Conservation (phyloP, 768 basidiomycete genomes). For the Lactarius pseudohatsudake region DNA sequence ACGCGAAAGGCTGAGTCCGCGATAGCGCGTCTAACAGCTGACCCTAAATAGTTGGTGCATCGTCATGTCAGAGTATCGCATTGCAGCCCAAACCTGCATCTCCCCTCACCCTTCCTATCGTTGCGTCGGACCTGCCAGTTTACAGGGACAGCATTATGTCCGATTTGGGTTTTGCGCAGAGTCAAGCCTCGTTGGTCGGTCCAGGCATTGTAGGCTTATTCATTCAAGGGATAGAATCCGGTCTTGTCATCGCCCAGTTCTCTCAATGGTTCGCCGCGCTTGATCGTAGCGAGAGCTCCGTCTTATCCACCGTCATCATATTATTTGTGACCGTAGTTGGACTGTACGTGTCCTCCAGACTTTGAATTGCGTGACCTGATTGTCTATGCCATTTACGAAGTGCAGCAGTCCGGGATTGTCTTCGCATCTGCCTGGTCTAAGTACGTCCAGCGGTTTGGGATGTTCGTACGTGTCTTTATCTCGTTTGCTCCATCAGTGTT, state of each 20-base stretch:
- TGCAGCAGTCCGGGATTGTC: not conserved
- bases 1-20: not conserved
- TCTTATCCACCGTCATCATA: not conserved
- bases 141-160: constrained; percentile 9
- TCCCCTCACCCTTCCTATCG: not conserved
- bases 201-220: constrained; percentile 11
- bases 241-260: constrained; percentile 15
- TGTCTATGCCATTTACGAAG: not conserved
- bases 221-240: constrained; percentile 6
- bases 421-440: not conserved
- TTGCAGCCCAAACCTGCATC: not conserved
- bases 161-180: not conserved
- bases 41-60: not conserved
- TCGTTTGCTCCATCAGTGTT: not conserved
- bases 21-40: not conserved
- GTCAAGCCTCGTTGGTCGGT: not conserved
- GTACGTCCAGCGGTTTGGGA: not conserved
- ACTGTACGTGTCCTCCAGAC: not conserved
- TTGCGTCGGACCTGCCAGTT: not conserved
- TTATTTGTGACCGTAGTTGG: constrained; percentile 16
- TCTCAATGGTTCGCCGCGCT: constrained; percentile 9
- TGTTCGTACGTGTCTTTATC: not conserved
- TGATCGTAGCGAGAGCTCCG: not conserved
- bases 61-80: not conserved
- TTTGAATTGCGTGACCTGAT: not conserved